Evolutionary conservation across 2,329 filamentous ascomycete species (phyloP).

Genomic region (Aspergillus fumigatus): DNA sequence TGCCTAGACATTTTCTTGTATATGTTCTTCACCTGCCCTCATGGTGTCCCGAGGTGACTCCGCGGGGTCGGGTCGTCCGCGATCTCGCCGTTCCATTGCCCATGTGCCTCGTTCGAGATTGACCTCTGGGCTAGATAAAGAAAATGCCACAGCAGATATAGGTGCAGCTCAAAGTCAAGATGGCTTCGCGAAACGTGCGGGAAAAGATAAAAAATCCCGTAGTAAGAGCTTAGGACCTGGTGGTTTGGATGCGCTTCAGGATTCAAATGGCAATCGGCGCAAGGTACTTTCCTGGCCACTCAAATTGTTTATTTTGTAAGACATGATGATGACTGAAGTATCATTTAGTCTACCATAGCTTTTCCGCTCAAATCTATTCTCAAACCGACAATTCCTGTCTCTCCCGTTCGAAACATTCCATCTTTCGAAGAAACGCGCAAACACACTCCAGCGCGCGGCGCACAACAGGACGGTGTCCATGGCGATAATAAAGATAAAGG

Average conservation of each 20-base stretch:
- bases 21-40: conserved; percentile 11
- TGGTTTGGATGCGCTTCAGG: conserved; percentile 75
- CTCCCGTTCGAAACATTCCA: conserved; percentile 63
- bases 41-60: conserved; percentile 36
- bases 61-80: conserved; percentile 29
- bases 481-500: conserved; percentile 16
- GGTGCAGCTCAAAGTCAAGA: conserved; percentile 39
- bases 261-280: conserved; percentile 69
- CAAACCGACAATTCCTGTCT: conserved; percentile 67
- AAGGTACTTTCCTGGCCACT: conserved; percentile 53
- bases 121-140: conserved; percentile 57
- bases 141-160: conserved; percentile 70
- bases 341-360: conserved; percentile 36
- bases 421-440: conserved; percentile 51
- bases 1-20: background rate
- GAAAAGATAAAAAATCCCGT: conserved; percentile 62
- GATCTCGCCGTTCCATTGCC: conserved; percentile 68
- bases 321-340: conserved; percentile 5
- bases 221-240: conserved; percentile 97
- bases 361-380: conserved; percentile 64
- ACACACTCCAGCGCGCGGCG: conserved; percentile 35
- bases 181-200: conserved; percentile 33
- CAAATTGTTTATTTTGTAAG: background rate
- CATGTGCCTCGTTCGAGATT: conserved; percentile 51
- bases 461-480: conserved; percentile 17